Base-by-base conservation (phyloP, 257 asterid genomes). In the Henckelia pumila region DNA sequence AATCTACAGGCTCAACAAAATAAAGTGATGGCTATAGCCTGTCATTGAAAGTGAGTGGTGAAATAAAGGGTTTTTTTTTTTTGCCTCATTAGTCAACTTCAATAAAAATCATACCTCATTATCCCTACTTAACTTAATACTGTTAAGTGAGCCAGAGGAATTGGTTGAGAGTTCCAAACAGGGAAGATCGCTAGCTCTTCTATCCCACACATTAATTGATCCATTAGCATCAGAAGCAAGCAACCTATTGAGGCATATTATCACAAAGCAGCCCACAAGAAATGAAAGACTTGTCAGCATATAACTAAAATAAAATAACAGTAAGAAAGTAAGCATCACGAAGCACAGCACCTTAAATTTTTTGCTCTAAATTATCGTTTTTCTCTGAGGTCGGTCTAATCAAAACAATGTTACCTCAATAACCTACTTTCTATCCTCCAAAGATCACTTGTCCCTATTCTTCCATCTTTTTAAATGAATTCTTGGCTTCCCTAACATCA, bases 221-320 rank as follows among this genome's bases (percentile, higher is more conserved):
- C 99, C 99, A 82, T 71, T 75, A 69, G 79, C 70, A 75, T 93
- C 99, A 28, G 99, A 88, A 71, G 97, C 99, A 28, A 90, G 85
- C 74, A 93, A 77, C 91, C 99, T 93, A 71, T 68, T 61, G 64
- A 67, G 63, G 77, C 67, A 76, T 58, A 75, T 73, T 63, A 71
- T 71, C 63, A 68, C 56, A 59, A 26, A 66, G 8, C 32, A 61
- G 44, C 30, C 52, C 26, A 33, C 22, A 22, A 69, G 26, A 61
- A 71, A 62, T 66, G 63, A 71, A 69, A 53, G 68, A 53, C 52
- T 71, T 59, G 50, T 56, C 21, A 63, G 68, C 59, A 19, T 44
- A 65, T 35, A 40, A 56, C n/a, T 56, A 66, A 17, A 68, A n/a
- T 16, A 26, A 47, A 44, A 40, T 20, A 40, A 53, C 7, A 59